Conservation (phyloP, 2,329 filamentous ascomycete genomes). For the Emmonsiellopsis sp. region DNA sequence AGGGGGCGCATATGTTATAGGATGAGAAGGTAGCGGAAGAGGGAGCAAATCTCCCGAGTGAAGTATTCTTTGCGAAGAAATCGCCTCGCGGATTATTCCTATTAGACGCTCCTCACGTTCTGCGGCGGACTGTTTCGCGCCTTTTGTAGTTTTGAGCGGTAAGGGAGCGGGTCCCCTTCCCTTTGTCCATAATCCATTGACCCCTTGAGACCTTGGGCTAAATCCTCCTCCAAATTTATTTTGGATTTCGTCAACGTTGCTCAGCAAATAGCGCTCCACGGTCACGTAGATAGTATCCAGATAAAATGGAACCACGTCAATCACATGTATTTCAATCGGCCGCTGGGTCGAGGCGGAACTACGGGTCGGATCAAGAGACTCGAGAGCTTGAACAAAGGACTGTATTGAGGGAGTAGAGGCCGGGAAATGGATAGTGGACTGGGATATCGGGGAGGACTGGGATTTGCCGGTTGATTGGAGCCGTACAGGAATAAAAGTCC, state of each 20-base stretch:
- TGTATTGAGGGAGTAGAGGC: conserved; percentile 67
- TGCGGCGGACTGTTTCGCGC: conserved; percentile 25
- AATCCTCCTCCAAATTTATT: conserved; percentile 67
- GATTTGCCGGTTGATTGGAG: conserved; percentile 36
- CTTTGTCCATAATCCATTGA: conserved; percentile 33
- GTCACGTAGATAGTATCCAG: conserved; percentile 82
- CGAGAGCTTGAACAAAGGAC: conserved; percentile 65
- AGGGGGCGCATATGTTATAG: conserved; percentile 74
- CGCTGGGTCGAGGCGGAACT: conserved; percentile 62
- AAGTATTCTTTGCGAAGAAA: conserved; percentile 65
- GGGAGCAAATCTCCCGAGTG: conserved; percentile 78
- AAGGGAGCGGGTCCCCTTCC: conserved; percentile 18
- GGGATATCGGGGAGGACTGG: conserved; percentile 54
- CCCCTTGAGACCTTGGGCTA: conserved; percentile 22
- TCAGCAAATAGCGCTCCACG: conserved; percentile 70
- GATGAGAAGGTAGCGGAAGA: conserved; percentile 66
- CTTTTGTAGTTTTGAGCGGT: conserved; percentile 15
- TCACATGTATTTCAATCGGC: conserved; percentile 72
- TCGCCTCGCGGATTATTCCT: conserved; percentile 61
- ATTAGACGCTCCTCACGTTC: conserved; percentile 52
- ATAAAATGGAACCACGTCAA: conserved; percentile 70
- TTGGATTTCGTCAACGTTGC: conserved; percentile 72
- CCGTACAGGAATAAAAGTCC: conserved; percentile 76
- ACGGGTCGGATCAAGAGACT: conserved; percentile 66
- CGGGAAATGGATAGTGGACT: conserved; percentile 70